Evolutionary conservation across 495 filamentous ascomycete species (phyloP).

Genomic region (Aspergillus panamensis): DNA sequence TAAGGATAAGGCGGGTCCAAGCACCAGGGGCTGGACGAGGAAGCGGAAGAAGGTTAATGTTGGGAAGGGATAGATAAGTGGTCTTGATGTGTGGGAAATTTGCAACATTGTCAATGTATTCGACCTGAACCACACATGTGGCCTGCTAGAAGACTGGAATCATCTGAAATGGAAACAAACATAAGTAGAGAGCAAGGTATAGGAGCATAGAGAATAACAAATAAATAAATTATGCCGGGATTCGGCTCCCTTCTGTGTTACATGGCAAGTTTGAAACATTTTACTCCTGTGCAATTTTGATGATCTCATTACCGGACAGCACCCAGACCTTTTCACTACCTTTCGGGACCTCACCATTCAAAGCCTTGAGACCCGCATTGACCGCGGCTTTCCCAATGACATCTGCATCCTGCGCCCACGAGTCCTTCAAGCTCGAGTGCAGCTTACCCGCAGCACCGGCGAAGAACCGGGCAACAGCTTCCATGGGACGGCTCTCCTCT

Average conservation of each 20-base stretch:
- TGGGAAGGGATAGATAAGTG: too few species aligned
- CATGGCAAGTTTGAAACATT: neutral
- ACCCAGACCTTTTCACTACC: slow-evolving; percentile 46
- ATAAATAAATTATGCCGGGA: slow-evolving; percentile 35
- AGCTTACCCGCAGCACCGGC: slow-evolving; percentile 51
- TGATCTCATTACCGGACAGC: slow-evolving; percentile 37
- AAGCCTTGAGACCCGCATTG: slow-evolving; percentile 43
- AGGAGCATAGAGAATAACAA: slow-evolving; percentile 40
- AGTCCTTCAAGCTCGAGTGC: slow-evolving; percentile 56
- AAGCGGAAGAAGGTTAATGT: too few species aligned
- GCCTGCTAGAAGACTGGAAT: too few species aligned
- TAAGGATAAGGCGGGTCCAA: too few species aligned
- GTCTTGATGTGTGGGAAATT: too few species aligned
- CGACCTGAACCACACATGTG: too few species aligned
- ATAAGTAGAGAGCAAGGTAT: too few species aligned
- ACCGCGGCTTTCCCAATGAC: slow-evolving; percentile 74
- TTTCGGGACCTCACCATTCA: slow-evolving; percentile 43
- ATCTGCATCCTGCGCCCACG: slow-evolving; percentile 69
- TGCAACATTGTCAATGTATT: too few species aligned
- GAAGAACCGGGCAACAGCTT: slow-evolving; percentile 43
- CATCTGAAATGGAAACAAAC: too few species aligned
- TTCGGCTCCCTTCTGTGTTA: slow-evolving; percentile 27
- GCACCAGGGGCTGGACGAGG: too few species aligned
- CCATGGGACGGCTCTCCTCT: slow-evolving; percentile 53
- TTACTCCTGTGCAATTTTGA: slow-evolving; percentile 29